Conservation (phyloP, 148 eudicot species). For the Persicaria tinctoria region DNA sequence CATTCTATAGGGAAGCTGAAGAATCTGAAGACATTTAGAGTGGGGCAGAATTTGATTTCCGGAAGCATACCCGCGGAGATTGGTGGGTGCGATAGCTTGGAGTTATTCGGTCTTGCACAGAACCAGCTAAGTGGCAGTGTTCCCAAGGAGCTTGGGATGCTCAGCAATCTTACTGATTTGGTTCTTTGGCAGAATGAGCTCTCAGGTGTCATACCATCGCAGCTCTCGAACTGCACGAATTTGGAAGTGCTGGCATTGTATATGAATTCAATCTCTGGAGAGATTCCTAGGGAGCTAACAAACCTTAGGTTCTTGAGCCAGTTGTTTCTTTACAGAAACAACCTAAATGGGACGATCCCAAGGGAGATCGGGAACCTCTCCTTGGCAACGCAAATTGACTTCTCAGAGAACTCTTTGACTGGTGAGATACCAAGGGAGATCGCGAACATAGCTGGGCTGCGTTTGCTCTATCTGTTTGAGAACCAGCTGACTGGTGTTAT, state of each 20-base stretch:
- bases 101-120: slow-evolving; percentile 42
- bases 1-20: slow-evolving; percentile 29
- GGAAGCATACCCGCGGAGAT: slow-evolving; percentile 36
- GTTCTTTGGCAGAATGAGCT: slow-evolving; percentile 51
- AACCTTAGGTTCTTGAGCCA: slow-evolving; percentile 64
- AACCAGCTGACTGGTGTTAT: slow-evolving; percentile 31
- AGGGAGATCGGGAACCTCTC: slow-evolving; percentile 27
- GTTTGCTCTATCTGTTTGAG: slow-evolving; percentile 26
- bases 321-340: slow-evolving; percentile 68
- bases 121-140: slow-evolving; percentile 57
- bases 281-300: slow-evolving; percentile 64
- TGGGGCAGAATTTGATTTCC: slow-evolving; percentile 26
- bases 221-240: slow-evolving; percentile 51
- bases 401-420: slow-evolving; percentile 28
- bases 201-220: slow-evolving; percentile 49
- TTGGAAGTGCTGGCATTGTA: slow-evolving; percentile 64
- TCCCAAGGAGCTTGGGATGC: slow-evolving; percentile 57
- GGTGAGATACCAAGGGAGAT: slow-evolving; percentile 37
- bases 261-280: slow-evolving; percentile 54
- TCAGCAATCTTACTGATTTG: slow-evolving; percentile 38
- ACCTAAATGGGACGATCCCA: slow-evolving; percentile 35
- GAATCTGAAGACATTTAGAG: slow-evolving; percentile 29
- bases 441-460: slow-evolving; percentile 20
- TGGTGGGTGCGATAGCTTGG: slow-evolving; percentile 30
- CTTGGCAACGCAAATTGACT: slow-evolving; percentile 19